Percentiles rank a stretch among this genome's conserved stretches.
These are phyloP conservation scores for Paracoccidioides brasiliensis DNA, from an alignment of 2,329 filamentous ascomycete genomes.

Conservation along the genomic window DNA sequence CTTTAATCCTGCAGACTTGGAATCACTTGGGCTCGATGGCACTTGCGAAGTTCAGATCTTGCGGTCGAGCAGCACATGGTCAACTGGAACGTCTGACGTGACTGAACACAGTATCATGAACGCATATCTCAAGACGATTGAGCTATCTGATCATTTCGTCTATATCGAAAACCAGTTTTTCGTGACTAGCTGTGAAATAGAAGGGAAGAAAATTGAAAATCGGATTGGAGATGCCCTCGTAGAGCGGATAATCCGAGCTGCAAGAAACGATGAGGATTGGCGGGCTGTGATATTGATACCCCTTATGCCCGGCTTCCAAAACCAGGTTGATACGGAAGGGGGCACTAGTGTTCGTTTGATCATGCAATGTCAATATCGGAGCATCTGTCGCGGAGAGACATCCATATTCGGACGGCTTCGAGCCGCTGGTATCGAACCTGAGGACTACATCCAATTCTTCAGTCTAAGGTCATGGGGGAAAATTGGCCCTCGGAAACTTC, in stretches of 20 bases:
- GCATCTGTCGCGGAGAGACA: slow-evolving; percentile 78
- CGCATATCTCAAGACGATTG: slow-evolving; percentile 76
- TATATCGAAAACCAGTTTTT: slow-evolving; percentile 99
- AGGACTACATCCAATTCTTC: slow-evolving; percentile 79
- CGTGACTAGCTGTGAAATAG: slow-evolving; percentile 66
- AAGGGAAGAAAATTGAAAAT: slow-evolving; percentile 78
- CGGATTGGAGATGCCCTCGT: slow-evolving; percentile 80
- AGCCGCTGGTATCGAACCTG: slow-evolving; percentile 62
- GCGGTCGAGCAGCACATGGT: slow-evolving; percentile 64
- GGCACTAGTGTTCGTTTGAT: slow-evolving; percentile 81
- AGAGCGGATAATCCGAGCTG: slow-evolving; percentile 70
- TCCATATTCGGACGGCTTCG: slow-evolving; percentile 75
- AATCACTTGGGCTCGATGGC: slow-evolving; percentile 75
- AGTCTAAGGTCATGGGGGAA: slow-evolving; percentile 88
- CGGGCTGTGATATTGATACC: slow-evolving; percentile 82
- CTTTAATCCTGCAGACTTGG: slow-evolving; percentile 72
- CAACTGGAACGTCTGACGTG: slow-evolving; percentile 42
- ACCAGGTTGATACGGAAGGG: slow-evolving; percentile 70
- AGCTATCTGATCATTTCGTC: slow-evolving; percentile 64
- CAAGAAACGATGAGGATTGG: slow-evolving; percentile 76
- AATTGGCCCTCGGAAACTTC: slow-evolving; percentile 63
- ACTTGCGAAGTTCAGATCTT: slow-evolving; percentile 95
- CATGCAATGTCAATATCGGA: slow-evolving; percentile 98
- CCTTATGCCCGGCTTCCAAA: slow-evolving; percentile 84
- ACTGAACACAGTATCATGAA: slow-evolving; percentile 71